Percentiles rank a stretch among this genome's conserved stretches.
Conservation (phyloP, 1,284 basidiomycete species). For the Irpex sp. region DNA sequence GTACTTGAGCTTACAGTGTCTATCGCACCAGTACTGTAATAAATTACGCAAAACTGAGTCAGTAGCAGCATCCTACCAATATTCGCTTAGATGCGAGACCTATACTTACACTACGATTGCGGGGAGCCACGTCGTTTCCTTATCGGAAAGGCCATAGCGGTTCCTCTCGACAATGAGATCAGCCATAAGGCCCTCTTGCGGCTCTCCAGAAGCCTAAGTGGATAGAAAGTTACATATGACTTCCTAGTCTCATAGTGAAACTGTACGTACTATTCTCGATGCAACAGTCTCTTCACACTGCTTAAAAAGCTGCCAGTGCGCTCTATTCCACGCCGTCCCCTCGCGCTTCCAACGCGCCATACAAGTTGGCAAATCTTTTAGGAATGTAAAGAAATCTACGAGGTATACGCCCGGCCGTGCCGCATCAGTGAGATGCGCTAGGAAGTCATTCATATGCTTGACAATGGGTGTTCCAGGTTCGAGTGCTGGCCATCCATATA, state of each 20-base stretch:
- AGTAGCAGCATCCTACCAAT: neutral
- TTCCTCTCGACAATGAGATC: neutral
- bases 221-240: neutral
- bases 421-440: neutral
- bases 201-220: neutral
- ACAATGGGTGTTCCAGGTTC: neutral
- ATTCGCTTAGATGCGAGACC: no score
- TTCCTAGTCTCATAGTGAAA: neutral
- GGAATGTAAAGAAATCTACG: constrained; percentile 2
- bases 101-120: neutral
- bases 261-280: neutral
- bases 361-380: constrained; percentile 14
- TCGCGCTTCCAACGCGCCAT: constrained; percentile 17
- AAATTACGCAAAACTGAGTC: neutral
- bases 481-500: neutral
- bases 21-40: neutral
- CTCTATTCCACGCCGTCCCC: constrained; percentile 10
- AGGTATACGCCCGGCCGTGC: neutral
- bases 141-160: neutral
- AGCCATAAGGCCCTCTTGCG: neutral
- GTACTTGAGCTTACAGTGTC: neutral
- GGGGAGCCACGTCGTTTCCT: neutral
- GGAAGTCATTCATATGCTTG: no score
- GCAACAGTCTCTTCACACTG: neutral
- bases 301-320: constrained; percentile 13